Conservation (phyloP, 2,329 filamentous ascomycete species). For the Pseudocercospora cruenta region DNA sequence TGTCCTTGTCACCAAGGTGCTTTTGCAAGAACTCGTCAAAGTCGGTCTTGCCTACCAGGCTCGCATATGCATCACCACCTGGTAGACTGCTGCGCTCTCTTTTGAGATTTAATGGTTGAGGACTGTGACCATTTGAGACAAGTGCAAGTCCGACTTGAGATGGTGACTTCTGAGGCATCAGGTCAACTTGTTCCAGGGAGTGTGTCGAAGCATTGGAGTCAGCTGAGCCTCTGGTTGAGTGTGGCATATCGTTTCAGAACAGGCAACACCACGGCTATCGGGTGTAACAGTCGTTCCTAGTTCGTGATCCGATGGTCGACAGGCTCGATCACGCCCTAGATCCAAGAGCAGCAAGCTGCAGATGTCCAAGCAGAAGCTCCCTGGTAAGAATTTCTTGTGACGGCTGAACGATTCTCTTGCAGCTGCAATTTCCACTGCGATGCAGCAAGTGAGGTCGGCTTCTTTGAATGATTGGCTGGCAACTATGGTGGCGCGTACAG, state of each 20-base stretch:
- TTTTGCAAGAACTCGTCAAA: constrained; percentile 27
- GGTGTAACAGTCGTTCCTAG: constrained; percentile 19
- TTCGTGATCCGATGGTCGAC: constrained; percentile 9
- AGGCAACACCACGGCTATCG: constrained; percentile 7
- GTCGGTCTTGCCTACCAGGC: constrained; percentile 14
- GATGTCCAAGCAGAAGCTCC: neutral
- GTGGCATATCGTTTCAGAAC: constrained; percentile 25
- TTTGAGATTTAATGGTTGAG: constrained; percentile 2
- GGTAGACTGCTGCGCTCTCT: constrained; percentile 23
- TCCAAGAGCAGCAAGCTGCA: constrained; percentile 13
- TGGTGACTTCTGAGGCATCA: neutral
- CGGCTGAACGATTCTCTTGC: neutral
- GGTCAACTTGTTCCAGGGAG: constrained; percentile 11
- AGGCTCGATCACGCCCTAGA: constrained; percentile 13
- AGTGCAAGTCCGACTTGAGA: constrained; percentile 10
- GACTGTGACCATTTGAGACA: neutral
- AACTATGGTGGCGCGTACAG: neutral
- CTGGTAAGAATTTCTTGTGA: neutral
- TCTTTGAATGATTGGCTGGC: constrained; percentile 5
- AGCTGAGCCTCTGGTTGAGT: constrained; percentile 18
- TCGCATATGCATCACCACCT: constrained; percentile 17
- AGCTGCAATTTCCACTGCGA: neutral
- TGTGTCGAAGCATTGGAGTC: constrained; percentile 17
- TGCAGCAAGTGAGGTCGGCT: neutral
- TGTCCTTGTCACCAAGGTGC: constrained; percentile 25